Evolutionary conservation across 441 rosid species (phyloP).

Genomic region (Sinapis alba): DNA sequence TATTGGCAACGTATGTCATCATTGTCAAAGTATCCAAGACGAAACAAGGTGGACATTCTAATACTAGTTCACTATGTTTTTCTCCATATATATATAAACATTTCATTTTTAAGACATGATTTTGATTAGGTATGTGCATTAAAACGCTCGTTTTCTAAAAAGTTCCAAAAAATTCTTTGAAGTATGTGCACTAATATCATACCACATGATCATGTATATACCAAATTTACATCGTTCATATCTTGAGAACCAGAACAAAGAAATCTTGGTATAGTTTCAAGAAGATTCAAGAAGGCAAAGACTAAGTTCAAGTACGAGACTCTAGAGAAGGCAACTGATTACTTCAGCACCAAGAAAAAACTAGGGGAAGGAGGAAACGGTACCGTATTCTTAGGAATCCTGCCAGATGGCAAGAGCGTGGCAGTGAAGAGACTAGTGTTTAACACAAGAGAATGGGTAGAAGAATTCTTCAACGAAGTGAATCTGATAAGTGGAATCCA

Average conservation of each 20-base stretch:
- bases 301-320: slow-evolving; percentile 72
- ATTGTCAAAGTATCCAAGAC: slow-evolving; percentile 45
- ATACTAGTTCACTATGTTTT: neutral
- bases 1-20: slow-evolving; percentile 49
- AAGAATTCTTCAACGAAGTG: slow-evolving; percentile 74
- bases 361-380: slow-evolving; percentile 89
- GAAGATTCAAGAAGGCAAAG: slow-evolving; percentile 46
- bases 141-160: neutral
- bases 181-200: neutral
- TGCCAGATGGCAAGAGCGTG: slow-evolving; percentile 57
- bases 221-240: neutral
- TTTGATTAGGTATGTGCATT: neutral
- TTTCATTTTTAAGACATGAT: neutral
- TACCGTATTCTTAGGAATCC: slow-evolving; percentile 67
- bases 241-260: slow-evolving; percentile 40
- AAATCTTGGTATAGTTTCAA: slow-evolving; percentile 46
- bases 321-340: slow-evolving; percentile 82
- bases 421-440: slow-evolving; percentile 81
- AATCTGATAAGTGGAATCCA: neutral
- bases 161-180: neutral
- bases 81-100: neutral
- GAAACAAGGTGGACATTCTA: slow-evolving; percentile 54
- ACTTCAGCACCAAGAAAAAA: slow-evolving; percentile 51
- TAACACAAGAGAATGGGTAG: slow-evolving; percentile 89
- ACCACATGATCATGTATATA: neutral